Evolutionary conservation across 2,329 filamentous ascomycete species (phyloP), one percentile per base, ranked within the genome.

Genomic region (Aspergillus neoniger): DNA sequence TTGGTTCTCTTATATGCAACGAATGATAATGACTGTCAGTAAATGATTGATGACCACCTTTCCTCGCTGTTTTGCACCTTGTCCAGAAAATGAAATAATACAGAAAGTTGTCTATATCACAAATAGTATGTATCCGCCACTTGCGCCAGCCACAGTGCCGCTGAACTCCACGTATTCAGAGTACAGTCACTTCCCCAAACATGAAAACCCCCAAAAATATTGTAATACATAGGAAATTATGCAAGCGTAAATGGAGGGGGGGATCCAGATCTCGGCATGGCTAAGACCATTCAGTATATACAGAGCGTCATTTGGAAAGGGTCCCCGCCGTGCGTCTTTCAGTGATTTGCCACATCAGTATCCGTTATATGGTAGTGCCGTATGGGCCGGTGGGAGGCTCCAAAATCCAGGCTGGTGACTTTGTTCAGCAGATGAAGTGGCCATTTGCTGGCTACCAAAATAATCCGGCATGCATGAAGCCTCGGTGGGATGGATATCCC

Each of bases 391-490:
- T 28, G 63, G 55, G 9, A 65, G 44, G 23, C 58, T 59, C 65
- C 65, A 67, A 23, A 60, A 62, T 6, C 55, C 59, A 23, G 61
- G 32, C 30, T 62, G 57, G 9, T 59, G 15, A 44, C 12, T 49
- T 32, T 60, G 59, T 9, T 43, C 59, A 39, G 56, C 15, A 36
- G 62, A 19, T 21, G 58, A 59, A 23, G 55, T 7, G 4, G 59
- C 32, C 48, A 63, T 60, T 21, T 67, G 65, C 44, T 67, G 61
- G 10, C 62, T 36, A 36, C 32, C 56, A 55, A 64, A 68, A n/a
- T 66, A 63, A 6, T 65, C 62, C 17, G 65, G 57, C 17, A 67
- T 49, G 28, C 59, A 66, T 8, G 61, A 47, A 30, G 56, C 14
- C 12, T 57, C 59, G 8, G 55, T 5, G 4, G 63, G 5, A 21